phyloP scores from a whole-genome alignment of 108 stramenopile genomes.

The Cylindrotheca fusiformis region DNA sequence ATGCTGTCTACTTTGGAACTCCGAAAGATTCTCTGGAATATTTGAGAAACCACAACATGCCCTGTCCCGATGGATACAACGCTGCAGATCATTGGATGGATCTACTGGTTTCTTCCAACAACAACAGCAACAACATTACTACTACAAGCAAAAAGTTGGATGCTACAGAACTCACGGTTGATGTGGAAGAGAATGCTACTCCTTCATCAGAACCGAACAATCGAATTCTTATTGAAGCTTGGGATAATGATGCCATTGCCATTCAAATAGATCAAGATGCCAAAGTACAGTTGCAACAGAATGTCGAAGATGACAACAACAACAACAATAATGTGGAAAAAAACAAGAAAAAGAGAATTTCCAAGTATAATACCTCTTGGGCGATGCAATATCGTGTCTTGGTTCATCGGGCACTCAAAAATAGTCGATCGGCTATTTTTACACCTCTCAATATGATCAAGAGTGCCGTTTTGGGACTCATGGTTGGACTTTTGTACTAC shows the following conservation, averaged over 20 bases:
- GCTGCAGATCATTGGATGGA: conserved; percentile 84
- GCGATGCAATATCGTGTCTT: conserved; percentile 53
- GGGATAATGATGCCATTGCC: conserved; percentile 57
- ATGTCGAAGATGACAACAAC: background rate
- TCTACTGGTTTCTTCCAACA: conserved; percentile 38
- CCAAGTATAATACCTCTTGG: conserved; percentile 64
- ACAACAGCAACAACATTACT: background rate
- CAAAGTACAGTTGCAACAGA: conserved; percentile 2
- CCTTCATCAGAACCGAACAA: conserved; percentile 5
- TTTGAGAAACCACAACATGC: conserved; percentile 34
- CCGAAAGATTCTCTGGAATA: conserved; percentile 49
- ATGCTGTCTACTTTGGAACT: conserved; percentile 76
- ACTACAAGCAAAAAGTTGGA: background rate
- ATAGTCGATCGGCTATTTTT: conserved; percentile 66
- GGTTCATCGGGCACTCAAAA: conserved; percentile 63
- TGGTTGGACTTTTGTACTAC: conserved; percentile 56
- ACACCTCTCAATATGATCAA: conserved; percentile 68
- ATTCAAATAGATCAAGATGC: conserved; percentile 33
- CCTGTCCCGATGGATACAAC: conserved; percentile 71
- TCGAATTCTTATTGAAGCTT: conserved; percentile 46
- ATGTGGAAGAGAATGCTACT: background rate
- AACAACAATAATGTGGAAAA: conserved; percentile 13
- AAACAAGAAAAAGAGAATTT: conserved; percentile 9
- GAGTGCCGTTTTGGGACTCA: conserved; percentile 51
- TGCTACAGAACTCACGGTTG: background rate